phyloP scores from a whole-genome alignment of 352 stramenopile species.

The Peronosclerospora sorghi region DNA sequence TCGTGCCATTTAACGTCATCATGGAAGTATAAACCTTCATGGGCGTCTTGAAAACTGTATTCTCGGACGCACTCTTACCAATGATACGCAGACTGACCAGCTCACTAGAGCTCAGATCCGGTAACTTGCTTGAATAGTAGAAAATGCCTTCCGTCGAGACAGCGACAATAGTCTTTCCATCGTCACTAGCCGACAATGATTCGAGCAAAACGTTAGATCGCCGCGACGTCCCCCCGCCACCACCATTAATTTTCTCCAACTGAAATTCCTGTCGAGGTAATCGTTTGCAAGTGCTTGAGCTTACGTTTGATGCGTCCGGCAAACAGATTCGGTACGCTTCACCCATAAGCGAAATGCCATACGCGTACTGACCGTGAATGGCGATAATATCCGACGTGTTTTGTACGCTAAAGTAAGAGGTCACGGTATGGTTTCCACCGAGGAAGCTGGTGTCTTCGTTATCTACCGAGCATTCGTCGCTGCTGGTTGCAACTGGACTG shows the following conservation, averaged over 20 bases:
- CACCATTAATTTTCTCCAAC: conserved; percentile 49
- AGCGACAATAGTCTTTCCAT: conserved; percentile 44
- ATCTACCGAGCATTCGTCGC: conserved; percentile 15
- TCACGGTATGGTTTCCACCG: conserved; percentile 26
- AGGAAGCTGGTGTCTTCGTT: conserved; percentile 13
- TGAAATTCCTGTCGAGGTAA: conserved; percentile 43
- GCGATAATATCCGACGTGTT: conserved; percentile 48
- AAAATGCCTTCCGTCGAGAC: conserved; percentile 64
- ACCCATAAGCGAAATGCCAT: conserved; percentile 54
- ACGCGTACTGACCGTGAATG: conserved; percentile 50
- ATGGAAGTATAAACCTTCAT: conserved; percentile 64
- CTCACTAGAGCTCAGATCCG: conserved; percentile 14
- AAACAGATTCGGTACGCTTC: conserved; percentile 52
- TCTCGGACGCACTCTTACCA: conserved; percentile 52
- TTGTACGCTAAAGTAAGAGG: conserved; percentile 42
- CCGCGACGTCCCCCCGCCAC: conserved; percentile 48
- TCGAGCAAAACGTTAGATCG: conserved; percentile 61
- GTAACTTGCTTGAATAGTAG: conserved; percentile 52
- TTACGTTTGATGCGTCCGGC: conserved; percentile 19
- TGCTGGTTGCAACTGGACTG: conserved; percentile 3
- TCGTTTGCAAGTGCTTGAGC: conserved; percentile 6
- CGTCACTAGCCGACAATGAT: conserved; percentile 51
- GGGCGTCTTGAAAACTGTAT: conserved; percentile 48
- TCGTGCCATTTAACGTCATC: conserved; percentile 4
- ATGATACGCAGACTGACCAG: conserved; percentile 37